Conservation (phyloP, 2,329 filamentous ascomycete genomes). For the Thielaviopsis populi region DNA sequence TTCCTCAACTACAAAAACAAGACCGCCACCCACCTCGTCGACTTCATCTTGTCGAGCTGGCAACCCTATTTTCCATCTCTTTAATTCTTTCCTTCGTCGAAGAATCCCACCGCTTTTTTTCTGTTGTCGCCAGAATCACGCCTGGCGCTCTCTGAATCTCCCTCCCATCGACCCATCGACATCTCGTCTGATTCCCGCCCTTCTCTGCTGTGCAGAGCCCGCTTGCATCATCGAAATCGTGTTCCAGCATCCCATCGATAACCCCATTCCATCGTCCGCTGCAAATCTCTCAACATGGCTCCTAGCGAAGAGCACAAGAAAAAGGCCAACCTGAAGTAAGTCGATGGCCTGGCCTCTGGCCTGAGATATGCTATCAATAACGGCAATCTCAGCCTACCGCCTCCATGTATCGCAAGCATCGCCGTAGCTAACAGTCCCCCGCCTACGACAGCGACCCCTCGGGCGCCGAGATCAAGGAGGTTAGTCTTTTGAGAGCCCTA, state of each 20-base stretch:
- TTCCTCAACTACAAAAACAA: background rate
- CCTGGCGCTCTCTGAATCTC: background rate
- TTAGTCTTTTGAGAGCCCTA: conserved; percentile 30
- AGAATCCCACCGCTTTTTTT: background rate
- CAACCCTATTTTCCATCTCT: conserved; percentile 1
- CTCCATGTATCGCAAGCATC: background rate
- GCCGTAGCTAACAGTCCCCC: conserved; percentile 25
- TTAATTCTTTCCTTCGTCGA: background rate
- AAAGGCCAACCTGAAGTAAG: conserved; percentile 73
- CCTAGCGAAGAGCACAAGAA: conserved; percentile 53
- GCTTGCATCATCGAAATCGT: background rate
- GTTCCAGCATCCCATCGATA: background rate
- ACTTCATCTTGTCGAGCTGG: background rate
- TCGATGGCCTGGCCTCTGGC: conserved; percentile 16
- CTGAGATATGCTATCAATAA: background rate
- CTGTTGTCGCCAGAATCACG: background rate
- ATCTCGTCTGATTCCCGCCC: conserved; percentile 1
- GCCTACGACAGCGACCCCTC: conserved; percentile 57
- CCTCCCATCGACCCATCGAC: background rate
- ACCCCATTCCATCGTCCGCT: background rate
- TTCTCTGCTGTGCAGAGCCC: conserved; percentile 16
- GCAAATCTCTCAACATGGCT: conserved; percentile 41
- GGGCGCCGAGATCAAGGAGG: conserved; percentile 71
- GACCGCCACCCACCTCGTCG: background rate
- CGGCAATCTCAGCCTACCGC: background rate